Evolutionary conservation across 805 yeast genomes (phyloP).

Genomic region (Brettanomyces sp.): DNA sequence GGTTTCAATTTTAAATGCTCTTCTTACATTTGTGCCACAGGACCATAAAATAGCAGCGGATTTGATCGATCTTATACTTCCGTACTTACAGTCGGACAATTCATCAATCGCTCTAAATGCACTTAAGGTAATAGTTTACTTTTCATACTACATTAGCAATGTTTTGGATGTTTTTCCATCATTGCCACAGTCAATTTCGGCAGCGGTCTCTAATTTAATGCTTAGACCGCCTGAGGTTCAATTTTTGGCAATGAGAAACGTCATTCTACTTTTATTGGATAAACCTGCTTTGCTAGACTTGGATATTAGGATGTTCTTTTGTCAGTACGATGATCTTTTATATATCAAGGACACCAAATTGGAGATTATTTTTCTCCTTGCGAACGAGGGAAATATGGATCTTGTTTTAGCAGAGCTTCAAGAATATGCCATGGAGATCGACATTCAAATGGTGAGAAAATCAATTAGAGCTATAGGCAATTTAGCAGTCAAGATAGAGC

Average conservation of each 20-base stretch:
- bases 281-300: constrained; percentile 49
- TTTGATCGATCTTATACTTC: constrained; percentile 55
- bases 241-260: constrained; percentile 73
- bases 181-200: constrained; percentile 51
- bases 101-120: constrained; percentile 75
- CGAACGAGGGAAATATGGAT: constrained; percentile 51
- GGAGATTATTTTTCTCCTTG: constrained; percentile 75
- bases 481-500: constrained; percentile 66
- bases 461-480: constrained; percentile 88
- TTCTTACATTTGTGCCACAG: constrained; percentile 66
- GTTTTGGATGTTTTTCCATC: constrained; percentile 47
- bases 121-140: constrained; percentile 60
- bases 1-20: constrained; percentile 51
- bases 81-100: constrained; percentile 72
- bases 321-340: constrained; percentile 76
- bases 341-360: constrained; percentile 85
- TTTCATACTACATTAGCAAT: constrained; percentile 58
- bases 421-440: constrained; percentile 83
- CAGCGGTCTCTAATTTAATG: constrained; percentile 57
- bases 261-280: constrained; percentile 62
- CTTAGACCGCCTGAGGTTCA: constrained; percentile 77
- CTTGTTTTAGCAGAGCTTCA: constrained; percentile 65
- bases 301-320: constrained; percentile 75
- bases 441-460: constrained; percentile 76
- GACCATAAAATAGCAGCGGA: constrained; percentile 46